Conservation (phyloP, 2,329 filamentous ascomycete genomes). For the Metarhizium rileyi region DNA sequence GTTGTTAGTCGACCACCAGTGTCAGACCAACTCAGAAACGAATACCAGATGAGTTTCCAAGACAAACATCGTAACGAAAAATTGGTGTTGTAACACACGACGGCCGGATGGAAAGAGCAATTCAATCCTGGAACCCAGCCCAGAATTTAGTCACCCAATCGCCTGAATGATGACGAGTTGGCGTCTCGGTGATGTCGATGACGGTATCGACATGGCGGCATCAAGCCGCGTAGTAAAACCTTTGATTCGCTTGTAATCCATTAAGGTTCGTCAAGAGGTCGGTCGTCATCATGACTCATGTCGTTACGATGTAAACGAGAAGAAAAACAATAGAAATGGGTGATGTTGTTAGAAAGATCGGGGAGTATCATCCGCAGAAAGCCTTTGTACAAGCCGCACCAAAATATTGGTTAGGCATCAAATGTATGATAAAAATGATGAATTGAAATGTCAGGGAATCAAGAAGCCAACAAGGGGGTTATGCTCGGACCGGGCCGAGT, state of each 20-base stretch:
- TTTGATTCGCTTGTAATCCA: slow-evolving; percentile 8
- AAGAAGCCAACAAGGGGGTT: slow-evolving; percentile 18
- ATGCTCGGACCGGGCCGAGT: slow-evolving; percentile 38
- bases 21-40: slow-evolving; percentile 23
- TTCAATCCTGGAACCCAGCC: slow-evolving; percentile 19
- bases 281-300: slow-evolving; percentile 35
- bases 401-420: slow-evolving; percentile 10
- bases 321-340: slow-evolving; percentile 28
- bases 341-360: slow-evolving; percentile 11
- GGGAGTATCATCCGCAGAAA: slow-evolving; percentile 13
- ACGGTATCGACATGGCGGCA: slow-evolving; percentile 20
- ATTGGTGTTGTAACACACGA: slow-evolving; percentile 9
- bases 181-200: slow-evolving; percentile 16
- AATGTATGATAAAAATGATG: slow-evolving; percentile 9
- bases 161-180: slow-evolving; percentile 6
- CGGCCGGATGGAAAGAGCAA: slow-evolving; percentile 16
- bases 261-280: slow-evolving; percentile 20
- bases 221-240: slow-evolving; percentile 21
- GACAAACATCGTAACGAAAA: slow-evolving; percentile 25
- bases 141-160: slow-evolving; percentile 3
- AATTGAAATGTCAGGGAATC: slow-evolving; percentile 17
- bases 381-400: slow-evolving; percentile 15
- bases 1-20: slow-evolving; percentile 34
- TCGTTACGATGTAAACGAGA: slow-evolving; percentile 31
- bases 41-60: slow-evolving; percentile 29